These are phyloP conservation scores for Trichoderma guizhouense DNA, from an alignment of 2,329 filamentous ascomycete species.

Conservation along the genomic window DNA sequence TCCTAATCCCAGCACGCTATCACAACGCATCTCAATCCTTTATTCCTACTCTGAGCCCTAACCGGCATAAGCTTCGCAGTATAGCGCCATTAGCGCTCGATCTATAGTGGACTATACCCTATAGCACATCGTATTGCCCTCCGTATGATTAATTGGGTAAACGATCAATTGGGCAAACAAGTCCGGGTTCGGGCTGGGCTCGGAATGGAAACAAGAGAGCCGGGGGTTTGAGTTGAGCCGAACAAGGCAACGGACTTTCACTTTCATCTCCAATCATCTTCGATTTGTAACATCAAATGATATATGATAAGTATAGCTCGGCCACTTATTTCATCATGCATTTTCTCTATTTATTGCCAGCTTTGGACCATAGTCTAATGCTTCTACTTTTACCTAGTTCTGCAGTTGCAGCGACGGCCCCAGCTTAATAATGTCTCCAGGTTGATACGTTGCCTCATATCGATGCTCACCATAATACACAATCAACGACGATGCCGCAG, in stretches of 20 bases:
- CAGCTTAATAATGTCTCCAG: constrained; percentile 4
- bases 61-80: not conserved
- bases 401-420: constrained; percentile 15
- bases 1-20: not conserved
- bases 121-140: too few relatives aligned
- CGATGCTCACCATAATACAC: constrained; percentile 10
- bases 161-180: not conserved
- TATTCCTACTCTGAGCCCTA: not conserved
- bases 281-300: not conserved
- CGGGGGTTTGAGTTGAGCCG: not conserved
- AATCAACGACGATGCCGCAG: not conserved
- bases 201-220: not conserved
- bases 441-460: not conserved
- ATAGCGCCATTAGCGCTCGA: not conserved
- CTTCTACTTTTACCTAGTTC: not conserved
- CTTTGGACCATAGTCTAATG: not conserved
- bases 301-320: not conserved
- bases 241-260: not conserved
- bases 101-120: not conserved
- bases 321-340: not conserved
- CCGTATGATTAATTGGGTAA: not conserved
- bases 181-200: not conserved
- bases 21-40: not conserved
- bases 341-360: not conserved
- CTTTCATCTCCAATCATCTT: not conserved